phyloP scores from a whole-genome alignment of 2,329 filamentous ascomycete species.

The Tothia fuscella region DNA sequence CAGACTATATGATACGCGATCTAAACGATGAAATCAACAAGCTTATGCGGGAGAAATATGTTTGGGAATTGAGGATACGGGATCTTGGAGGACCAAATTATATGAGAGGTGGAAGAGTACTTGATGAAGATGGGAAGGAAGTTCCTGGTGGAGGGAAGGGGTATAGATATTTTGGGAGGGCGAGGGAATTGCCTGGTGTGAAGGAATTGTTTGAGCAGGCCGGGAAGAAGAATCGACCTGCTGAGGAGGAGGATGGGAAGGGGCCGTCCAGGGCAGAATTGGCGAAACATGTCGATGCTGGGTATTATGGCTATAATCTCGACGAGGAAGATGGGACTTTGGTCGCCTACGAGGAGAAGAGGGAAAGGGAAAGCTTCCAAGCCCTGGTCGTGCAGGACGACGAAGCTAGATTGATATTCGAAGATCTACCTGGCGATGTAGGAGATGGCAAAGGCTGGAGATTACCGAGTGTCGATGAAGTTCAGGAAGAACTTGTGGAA shows the following conservation, averaged over 20 bases:
- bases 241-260: constrained; percentile 41
- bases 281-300: constrained; percentile 71
- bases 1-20: constrained; percentile 94
- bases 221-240: constrained; percentile 31
- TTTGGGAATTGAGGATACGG: constrained; percentile 96
- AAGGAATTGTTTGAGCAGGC: constrained; percentile 91
- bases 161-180: constrained; percentile 76
- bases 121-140: constrained; percentile 45
- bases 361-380: constrained; percentile 71
- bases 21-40: constrained; percentile 99
- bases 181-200: constrained; percentile 80
- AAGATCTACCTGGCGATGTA: constrained; percentile 72
- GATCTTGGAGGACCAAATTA: constrained; percentile 97
- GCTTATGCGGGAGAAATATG: constrained; percentile 96
- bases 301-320: constrained; percentile 89
- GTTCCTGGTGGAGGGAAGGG: constrained; percentile 64
- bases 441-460: constrained; percentile 76
- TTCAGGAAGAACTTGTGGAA: constrained; percentile 88
- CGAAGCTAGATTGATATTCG: constrained; percentile 47
- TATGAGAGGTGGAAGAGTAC: constrained; percentile 53
- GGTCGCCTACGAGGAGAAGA: constrained; percentile 67
- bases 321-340: constrained; percentile 81
- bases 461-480: constrained; percentile 76
- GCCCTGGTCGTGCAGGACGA: constrained; percentile 45
- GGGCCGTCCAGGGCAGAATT: constrained; percentile 59